Conservation (phyloP, 1,284 basidiomycete species). For the Fomitopsis schrenkii region DNA sequence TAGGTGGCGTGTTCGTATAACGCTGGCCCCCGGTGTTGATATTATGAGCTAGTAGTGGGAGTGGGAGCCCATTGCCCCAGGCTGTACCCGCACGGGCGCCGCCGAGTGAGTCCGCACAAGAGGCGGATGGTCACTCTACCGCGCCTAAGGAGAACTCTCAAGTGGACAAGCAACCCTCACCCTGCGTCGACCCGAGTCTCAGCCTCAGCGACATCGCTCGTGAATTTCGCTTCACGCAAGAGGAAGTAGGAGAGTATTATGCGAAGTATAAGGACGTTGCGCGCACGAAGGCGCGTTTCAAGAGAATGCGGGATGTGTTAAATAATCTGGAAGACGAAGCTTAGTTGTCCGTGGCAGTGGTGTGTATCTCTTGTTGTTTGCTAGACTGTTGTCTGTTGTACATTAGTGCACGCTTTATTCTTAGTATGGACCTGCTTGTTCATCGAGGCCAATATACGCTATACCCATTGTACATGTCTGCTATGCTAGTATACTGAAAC, state of each 20-base stretch:
- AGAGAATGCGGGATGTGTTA: conserved; percentile 57
- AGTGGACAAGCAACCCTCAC: neutral
- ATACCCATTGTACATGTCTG: neutral
- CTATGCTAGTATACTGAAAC: neutral
- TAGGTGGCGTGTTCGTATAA: conserved; percentile 14
- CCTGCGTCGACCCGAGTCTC: neutral
- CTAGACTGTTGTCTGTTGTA: conserved; percentile 9
- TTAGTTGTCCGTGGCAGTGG: neutral
- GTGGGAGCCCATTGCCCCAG: neutral
- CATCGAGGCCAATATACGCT: neutral
- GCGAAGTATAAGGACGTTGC: conserved; percentile 65
- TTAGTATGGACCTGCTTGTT: neutral
- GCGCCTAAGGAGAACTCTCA: neutral
- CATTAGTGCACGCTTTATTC: neutral
- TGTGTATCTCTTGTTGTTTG: neutral
- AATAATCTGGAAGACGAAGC: conserved; percentile 31
- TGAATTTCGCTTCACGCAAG: conserved; percentile 61
- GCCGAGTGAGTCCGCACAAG: neutral
- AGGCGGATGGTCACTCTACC: neutral
- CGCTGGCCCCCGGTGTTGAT: neutral
- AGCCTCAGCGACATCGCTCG: conserved; percentile 46
- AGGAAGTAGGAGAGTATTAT: conserved; percentile 72
- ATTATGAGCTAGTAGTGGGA: neutral
- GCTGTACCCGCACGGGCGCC: neutral
- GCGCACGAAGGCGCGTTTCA: conserved; percentile 57